phyloP scores from a whole-genome alignment of 73 alveolate genomes.

The Paramecium tetraurelia region DNA sequence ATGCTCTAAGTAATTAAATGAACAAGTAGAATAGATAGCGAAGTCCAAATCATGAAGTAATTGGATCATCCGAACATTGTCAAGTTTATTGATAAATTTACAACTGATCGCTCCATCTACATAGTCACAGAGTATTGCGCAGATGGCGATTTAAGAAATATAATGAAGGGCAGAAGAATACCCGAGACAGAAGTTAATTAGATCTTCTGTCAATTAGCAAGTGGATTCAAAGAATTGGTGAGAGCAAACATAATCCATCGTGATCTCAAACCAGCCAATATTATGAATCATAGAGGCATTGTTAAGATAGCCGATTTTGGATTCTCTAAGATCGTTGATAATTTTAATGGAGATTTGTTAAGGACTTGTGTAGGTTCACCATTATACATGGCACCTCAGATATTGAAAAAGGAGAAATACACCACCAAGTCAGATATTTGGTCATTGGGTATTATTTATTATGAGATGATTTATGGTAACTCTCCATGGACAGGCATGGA shows the following conservation, averaged over 20 bases:
- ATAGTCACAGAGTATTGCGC: conserved; percentile 56
- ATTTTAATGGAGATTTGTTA: neutral
- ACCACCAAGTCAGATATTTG: conserved; percentile 56
- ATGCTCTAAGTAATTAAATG: neutral
- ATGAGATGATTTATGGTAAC: conserved; percentile 55
- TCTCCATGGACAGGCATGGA: conserved; percentile 59
- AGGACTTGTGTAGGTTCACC: conserved; percentile 63
- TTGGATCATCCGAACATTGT: conserved; percentile 53
- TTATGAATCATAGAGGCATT: neutral
- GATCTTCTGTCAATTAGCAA: neutral
- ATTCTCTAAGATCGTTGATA: conserved; percentile 48
- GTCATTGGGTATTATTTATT: conserved; percentile 62
- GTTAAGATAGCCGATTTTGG: conserved; percentile 63
- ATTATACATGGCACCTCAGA: conserved; percentile 61
- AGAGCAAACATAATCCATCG: conserved; percentile 42
- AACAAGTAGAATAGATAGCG: neutral
- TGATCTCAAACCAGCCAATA: conserved; percentile 56
- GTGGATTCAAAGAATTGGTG: neutral
- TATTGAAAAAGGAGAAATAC: conserved; percentile 24
- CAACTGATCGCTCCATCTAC: neutral
- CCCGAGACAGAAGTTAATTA: conserved; percentile 30
- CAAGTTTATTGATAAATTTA: conserved; percentile 34
- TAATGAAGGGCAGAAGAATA: conserved; percentile 26
- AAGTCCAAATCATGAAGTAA: conserved; percentile 17
- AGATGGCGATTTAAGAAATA: conserved; percentile 49